A percentile compares a stretch with the other conserved stretches of the same genome.
These are phyloP conservation scores for Pichia sp. DNA, from an alignment of 1,139 yeast genomes.

Conservation along the genomic window DNA sequence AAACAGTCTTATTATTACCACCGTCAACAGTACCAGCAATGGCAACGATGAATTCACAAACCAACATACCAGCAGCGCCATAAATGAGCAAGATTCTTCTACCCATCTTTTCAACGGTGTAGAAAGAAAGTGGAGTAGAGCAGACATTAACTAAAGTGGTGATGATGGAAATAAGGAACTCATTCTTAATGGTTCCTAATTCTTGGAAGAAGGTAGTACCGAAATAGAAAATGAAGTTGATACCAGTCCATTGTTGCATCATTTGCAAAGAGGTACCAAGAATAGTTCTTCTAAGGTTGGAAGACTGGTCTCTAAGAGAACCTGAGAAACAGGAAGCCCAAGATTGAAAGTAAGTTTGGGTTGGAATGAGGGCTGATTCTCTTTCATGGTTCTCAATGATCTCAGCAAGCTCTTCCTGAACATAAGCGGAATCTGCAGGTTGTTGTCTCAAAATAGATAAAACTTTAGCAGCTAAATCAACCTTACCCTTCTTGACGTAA, in stretches of 20 bases:
- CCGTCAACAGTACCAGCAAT: slow-evolving; percentile 44
- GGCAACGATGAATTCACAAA: slow-evolving; percentile 55
- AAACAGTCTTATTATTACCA: slow-evolving; percentile 23
- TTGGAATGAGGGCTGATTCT: slow-evolving; percentile 29
- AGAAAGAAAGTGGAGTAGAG: slow-evolving; percentile 29
- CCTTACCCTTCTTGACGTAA: slow-evolving; percentile 40
- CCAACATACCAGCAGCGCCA: slow-evolving; percentile 54
- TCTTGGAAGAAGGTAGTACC: slow-evolving; percentile 58
- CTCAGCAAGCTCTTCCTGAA: slow-evolving; percentile 37
- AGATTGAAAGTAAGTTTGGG: slow-evolving; percentile 21
- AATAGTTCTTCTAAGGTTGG: slow-evolving; percentile 30
- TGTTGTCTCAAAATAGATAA: slow-evolving; percentile 39
- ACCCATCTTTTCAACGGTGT: slow-evolving; percentile 40
- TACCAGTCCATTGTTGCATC: slow-evolving; percentile 69
- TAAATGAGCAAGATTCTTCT: slow-evolving; percentile 43
- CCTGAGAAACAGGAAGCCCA: slow-evolving; percentile 31
- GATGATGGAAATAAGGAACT: slow-evolving; percentile 42
- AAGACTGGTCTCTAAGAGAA: slow-evolving; percentile 27
- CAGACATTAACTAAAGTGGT: slow-evolving; percentile 61
- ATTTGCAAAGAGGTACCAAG: slow-evolving; percentile 36
- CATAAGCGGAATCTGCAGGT: slow-evolving; percentile 32
- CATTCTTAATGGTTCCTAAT: slow-evolving; percentile 43
- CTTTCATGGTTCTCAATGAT: slow-evolving; percentile 37
- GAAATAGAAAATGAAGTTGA: slow-evolving; percentile 63
- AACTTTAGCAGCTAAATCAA: slow-evolving; percentile 40